Evolutionary conservation across 768 basidiomycete species (phyloP).

Genomic region (Tulasnella sp.): DNA sequence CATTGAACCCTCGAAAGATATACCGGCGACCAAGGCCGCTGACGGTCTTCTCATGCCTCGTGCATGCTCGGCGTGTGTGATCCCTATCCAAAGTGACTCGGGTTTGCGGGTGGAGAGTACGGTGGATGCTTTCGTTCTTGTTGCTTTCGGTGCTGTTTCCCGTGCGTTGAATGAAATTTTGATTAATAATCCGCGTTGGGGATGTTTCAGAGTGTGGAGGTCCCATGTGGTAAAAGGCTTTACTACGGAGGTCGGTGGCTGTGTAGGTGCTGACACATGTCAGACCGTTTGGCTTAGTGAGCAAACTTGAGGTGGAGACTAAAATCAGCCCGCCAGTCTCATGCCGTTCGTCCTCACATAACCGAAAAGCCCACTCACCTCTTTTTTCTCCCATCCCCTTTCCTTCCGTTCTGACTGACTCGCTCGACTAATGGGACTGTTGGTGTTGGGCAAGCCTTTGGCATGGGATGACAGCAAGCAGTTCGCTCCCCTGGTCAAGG

Average conservation of each 20-base stretch:
- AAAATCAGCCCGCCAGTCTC: neutral
- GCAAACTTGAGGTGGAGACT: neutral
- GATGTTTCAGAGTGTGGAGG: neutral
- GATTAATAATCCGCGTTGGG: neutral
- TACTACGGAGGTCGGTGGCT: neutral
- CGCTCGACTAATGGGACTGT: constrained; percentile 67
- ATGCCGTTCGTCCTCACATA: neutral
- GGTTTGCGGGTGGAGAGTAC: neutral
- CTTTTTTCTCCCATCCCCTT: neutral
- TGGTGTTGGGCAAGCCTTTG: constrained; percentile 90
- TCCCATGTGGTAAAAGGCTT: neutral
- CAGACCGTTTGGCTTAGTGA: neutral
- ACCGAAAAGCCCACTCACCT: neutral
- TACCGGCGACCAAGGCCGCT: neutral
- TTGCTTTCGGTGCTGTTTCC: neutral
- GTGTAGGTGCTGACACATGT: neutral
- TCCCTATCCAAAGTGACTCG: neutral
- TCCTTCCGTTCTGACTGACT: neutral
- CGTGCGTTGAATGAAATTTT: neutral
- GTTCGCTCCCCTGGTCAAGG: constrained; percentile 82
- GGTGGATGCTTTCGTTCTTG: neutral
- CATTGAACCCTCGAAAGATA: neutral
- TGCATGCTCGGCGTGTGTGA: neutral
- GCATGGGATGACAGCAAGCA: constrained; percentile 86
- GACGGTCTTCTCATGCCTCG: neutral